Base-by-base conservation (phyloP, 1,139 yeast genomes). In the Suhomyces kunorum region DNA sequence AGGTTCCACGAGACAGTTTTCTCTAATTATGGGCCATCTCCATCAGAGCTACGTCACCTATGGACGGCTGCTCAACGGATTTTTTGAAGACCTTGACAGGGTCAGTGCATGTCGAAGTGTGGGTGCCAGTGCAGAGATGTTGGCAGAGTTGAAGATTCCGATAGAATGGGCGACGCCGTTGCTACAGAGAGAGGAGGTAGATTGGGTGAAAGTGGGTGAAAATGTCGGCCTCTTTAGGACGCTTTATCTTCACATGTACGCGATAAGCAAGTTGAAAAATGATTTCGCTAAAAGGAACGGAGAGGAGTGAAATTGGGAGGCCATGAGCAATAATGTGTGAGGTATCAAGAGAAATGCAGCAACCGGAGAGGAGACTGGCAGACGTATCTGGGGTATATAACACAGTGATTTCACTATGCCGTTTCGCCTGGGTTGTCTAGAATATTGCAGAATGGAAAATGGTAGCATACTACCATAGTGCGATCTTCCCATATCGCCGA, bases 1-100 rank as follows among this genome's bases (percentile, higher is more conserved):
- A 25, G 42, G 33, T 12, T 14, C 28, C 8, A 28, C 14, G 15
- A 9, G 19, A 6, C 24, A 28, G 9, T 46, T 48, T 18, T 23
- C 39, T 11, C n/a, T 29, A 15, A 38, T 48, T 2, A 19, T 48
- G 20, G 25, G 36, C 9, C 36, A 37, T 28, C 40, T 46, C 8
- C 35, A 20, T 26, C 40, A 40, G n/a, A 35, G 42, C 4, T 44
- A 40, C 19, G 12, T 23, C 9, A 18, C 35, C 8, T 41, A 45
- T 16, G 28, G 24, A 9, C 12, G 24, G n/a, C 1, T 36, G n/a
- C 9, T 34, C 11, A 15, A 24, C n/a, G 6, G 15, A 8, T 12
- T 28, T 14, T 9, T 16, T 4, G 13, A n/a, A 12, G 22, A 24
- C 4, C 22, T 7, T 13, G 15, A n/a, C n/a, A n/a, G n/a, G n/a